Conservation (phyloP, 208 protist genomes). For the Jaenimonas drosophilae region DNA sequence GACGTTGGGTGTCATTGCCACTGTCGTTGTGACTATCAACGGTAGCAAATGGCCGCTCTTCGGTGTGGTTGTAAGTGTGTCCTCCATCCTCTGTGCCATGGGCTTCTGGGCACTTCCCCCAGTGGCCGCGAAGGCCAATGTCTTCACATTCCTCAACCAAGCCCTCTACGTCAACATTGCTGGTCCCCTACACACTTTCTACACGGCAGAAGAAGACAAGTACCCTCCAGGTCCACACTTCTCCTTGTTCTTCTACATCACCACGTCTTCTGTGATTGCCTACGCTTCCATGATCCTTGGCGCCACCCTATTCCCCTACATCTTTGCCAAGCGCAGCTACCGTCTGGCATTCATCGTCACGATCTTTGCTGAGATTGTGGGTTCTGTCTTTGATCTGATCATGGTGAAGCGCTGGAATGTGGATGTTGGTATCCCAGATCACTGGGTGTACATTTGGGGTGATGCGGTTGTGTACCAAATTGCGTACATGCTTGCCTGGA, state of each 20-base stretch:
- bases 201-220: constrained; percentile 19
- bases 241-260: constrained; percentile 42
- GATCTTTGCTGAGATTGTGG: constrained; percentile 13
- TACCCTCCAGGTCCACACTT: constrained; percentile 44
- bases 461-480: constrained; percentile 44
- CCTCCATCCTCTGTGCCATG: constrained; percentile 9
- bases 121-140: constrained; percentile 38
- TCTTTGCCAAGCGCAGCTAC: constrained; percentile 28
- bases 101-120: constrained; percentile 30
- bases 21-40: constrained; percentile 22
- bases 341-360: constrained; percentile 26
- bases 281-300: constrained; percentile 20
- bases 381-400: constrained; percentile 36
- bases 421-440: constrained; percentile 19
- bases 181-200: constrained; percentile 32
- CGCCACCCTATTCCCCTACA: constrained; percentile 14
- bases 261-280: constrained; percentile 17
- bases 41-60: constrained; percentile 8
- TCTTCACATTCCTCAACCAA: constrained; percentile 32
- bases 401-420: constrained; percentile 41
- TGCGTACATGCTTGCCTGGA: constrained; percentile 32
- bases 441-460: constrained; percentile 43
- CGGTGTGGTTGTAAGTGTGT: constrained; percentile 2
- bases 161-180: constrained; percentile 44
- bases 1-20: constrained; percentile 18